Percentiles rank a stretch among this genome's conserved stretches.
Conservation (phyloP, 352 stramenopile species). For the Globisporangium echinulatum region DNA sequence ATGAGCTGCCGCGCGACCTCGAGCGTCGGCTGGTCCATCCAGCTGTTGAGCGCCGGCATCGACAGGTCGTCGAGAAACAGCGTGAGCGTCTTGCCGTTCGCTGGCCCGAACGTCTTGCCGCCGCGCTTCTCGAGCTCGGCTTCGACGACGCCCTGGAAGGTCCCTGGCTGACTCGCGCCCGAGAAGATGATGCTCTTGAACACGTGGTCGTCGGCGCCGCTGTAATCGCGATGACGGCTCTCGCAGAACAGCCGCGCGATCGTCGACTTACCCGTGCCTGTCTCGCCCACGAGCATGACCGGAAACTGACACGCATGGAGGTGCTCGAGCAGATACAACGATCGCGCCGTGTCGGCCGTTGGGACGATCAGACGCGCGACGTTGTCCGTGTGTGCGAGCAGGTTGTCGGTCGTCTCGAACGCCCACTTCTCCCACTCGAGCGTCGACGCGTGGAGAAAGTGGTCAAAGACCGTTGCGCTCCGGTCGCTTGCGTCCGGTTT, state of each 20-base stretch:
- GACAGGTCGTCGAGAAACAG: slow-evolving; percentile 77
- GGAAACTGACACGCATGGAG: slow-evolving; percentile 45
- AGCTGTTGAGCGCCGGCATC: slow-evolving; percentile 62
- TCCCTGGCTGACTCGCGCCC: slow-evolving; percentile 63
- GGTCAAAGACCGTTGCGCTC: slow-evolving; percentile 87
- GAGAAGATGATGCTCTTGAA: slow-evolving; percentile 89
- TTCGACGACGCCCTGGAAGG: slow-evolving; percentile 78
- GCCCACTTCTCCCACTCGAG: slow-evolving; percentile 89
- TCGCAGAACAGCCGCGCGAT: slow-evolving; percentile 77
- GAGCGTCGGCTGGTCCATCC: slow-evolving; percentile 71
- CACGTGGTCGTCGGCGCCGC: slow-evolving; percentile 31
- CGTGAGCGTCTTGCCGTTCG: slow-evolving; percentile 65
- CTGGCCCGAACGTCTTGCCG: slow-evolving; percentile 71
- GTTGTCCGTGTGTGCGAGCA: slow-evolving; percentile 34
- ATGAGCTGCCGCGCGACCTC: slow-evolving; percentile 72
- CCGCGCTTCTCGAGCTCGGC: slow-evolving; percentile 71
- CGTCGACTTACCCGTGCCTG: slow-evolving; percentile 85
- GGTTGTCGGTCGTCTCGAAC: slow-evolving; percentile 27
- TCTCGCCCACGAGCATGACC: slow-evolving; percentile 80
- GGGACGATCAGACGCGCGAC: slow-evolving; percentile 82
- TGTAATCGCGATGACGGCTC: slow-evolving; percentile 9
- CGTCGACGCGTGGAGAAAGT: slow-evolving; percentile 83
- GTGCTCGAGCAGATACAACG: slow-evolving; percentile 63
- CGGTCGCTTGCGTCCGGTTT: slow-evolving; percentile 10
- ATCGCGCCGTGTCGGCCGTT: slow-evolving; percentile 75